A percentile compares a stretch with the other conserved stretches of the same genome.
Conservation (phyloP, 805 yeast species). For the Cyberlindnera euphorbiae region DNA sequence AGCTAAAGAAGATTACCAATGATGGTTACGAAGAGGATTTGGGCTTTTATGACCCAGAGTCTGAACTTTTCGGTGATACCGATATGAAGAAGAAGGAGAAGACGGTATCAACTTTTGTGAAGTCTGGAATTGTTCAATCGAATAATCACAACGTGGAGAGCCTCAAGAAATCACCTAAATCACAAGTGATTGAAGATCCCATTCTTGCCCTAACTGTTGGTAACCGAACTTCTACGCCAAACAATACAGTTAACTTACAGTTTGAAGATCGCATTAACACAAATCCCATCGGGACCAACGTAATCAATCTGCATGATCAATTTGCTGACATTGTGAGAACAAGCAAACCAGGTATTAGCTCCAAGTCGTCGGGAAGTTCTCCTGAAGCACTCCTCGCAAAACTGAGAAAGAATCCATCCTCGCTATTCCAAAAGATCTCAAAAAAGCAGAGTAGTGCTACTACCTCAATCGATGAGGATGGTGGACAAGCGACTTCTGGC, state of each 20-base stretch:
- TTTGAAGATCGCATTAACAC: too few species aligned
- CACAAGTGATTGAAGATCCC: too few species aligned
- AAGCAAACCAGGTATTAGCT: neutral
- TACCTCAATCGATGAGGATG: neutral
- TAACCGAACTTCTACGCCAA: too few species aligned
- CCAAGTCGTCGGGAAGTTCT: neutral
- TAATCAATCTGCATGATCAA: constrained; percentile 6
- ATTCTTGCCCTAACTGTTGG: too few species aligned
- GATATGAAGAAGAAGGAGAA: neutral
- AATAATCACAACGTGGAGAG: too few species aligned
- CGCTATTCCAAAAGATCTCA: constrained; percentile 4
- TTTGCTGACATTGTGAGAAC: constrained; percentile 2
- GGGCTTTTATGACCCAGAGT: constrained; percentile 9
- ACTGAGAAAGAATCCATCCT: constrained; percentile 14
- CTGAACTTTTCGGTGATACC: constrained; percentile 2
- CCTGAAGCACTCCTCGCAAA: constrained; percentile 4
- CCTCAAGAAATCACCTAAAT: too few species aligned
- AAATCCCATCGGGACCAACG: neutral
- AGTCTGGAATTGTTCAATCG: too few species aligned
- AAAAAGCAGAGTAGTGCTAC: neutral
- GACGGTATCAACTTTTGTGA: too few species aligned
- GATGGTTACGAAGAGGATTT: constrained; percentile 3
- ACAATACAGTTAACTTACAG: too few species aligned
- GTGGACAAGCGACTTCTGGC: neutral
- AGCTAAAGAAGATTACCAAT: neutral